phyloP scores from a whole-genome alignment of 2,329 filamentous ascomycete species.

The Microascus cirrosus region DNA sequence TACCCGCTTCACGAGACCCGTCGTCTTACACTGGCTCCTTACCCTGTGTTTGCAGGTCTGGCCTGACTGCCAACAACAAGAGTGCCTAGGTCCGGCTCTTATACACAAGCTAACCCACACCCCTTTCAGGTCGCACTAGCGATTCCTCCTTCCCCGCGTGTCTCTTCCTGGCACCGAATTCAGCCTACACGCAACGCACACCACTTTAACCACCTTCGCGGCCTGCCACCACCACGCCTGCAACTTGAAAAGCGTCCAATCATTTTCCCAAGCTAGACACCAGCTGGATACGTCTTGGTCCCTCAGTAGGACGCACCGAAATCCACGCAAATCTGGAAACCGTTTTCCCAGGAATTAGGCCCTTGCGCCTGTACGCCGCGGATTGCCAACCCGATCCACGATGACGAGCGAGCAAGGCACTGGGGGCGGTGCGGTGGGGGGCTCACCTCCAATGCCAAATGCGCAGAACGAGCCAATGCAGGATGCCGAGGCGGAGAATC shows the following conservation, averaged over 20 bases:
- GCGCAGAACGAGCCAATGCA: slow-evolving; percentile 29
- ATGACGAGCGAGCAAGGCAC: slow-evolving; percentile 34
- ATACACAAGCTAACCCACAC: background rate
- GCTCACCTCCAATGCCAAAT: slow-evolving; percentile 29
- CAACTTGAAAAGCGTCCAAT: background rate
- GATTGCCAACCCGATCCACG: background rate
- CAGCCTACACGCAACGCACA: background rate
- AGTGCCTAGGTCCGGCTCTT: background rate
- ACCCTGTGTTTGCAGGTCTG: slow-evolving; percentile 1
- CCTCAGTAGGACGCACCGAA: background rate
- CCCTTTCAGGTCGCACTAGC: background rate
- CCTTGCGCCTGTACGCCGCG: background rate
- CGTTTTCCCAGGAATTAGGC: background rate
- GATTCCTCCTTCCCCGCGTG: background rate
- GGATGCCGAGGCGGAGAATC: slow-evolving; percentile 28
- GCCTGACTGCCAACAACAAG: background rate
- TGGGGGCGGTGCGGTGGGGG: slow-evolving; percentile 23
- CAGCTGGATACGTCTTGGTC: background rate
- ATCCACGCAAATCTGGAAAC: background rate
- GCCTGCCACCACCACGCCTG: background rate
- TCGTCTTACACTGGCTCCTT: slow-evolving; percentile 3
- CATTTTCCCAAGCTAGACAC: background rate
- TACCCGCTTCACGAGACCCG: slow-evolving; percentile 5
- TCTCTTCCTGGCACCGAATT: background rate
- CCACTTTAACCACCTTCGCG: background rate